Evolutionary conservation across 768 basidiomycete species (phyloP).

Genomic region (Mycena kentingensis): DNA sequence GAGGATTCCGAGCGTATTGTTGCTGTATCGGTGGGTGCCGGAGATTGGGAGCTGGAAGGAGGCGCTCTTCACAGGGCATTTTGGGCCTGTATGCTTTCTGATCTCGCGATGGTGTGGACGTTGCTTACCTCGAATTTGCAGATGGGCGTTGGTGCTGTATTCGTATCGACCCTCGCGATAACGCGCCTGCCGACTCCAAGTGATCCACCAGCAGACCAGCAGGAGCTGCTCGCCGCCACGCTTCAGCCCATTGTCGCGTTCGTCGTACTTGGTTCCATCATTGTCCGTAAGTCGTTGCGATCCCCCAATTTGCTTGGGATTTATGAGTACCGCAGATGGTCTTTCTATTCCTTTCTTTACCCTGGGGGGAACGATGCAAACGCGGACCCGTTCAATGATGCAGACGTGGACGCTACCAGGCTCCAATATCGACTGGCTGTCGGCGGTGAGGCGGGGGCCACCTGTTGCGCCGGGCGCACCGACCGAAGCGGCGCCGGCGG

Average conservation of each 20-base stretch:
- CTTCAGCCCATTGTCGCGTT: constrained; percentile 88
- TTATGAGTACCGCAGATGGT: constrained; percentile 46
- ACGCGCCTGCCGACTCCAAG: constrained; percentile 59
- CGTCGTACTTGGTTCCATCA: constrained; percentile 82
- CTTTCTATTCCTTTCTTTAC: constrained; percentile 72
- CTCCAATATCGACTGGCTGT: constrained; percentile 48
- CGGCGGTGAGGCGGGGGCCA: constrained; percentile 32
- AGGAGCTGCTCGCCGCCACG: constrained; percentile 69
- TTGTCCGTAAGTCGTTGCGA: constrained; percentile 61
- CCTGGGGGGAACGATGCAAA: constrained; percentile 47
- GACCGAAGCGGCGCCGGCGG: background rate
- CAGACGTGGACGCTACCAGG: constrained; percentile 40
- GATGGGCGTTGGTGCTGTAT: constrained; percentile 93
- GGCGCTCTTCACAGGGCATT: constrained; percentile 90
- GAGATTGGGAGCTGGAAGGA: constrained; percentile 85
- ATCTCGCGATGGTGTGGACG: background rate
- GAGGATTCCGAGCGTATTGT: constrained; percentile 76
- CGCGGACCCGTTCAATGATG: constrained; percentile 49
- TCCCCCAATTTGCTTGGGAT: background rate
- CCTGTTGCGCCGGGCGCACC: constrained; percentile 12
- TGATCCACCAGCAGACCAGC: constrained; percentile 63
- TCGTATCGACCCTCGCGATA: constrained; percentile 77
- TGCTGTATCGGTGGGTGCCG: constrained; percentile 82
- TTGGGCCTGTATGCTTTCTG: constrained; percentile 54
- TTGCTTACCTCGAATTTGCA: constrained; percentile 30